These are phyloP conservation scores for Melaleuca quinquenervia DNA, from an alignment of 345 rosid species.

Conservation along the genomic window DNA sequence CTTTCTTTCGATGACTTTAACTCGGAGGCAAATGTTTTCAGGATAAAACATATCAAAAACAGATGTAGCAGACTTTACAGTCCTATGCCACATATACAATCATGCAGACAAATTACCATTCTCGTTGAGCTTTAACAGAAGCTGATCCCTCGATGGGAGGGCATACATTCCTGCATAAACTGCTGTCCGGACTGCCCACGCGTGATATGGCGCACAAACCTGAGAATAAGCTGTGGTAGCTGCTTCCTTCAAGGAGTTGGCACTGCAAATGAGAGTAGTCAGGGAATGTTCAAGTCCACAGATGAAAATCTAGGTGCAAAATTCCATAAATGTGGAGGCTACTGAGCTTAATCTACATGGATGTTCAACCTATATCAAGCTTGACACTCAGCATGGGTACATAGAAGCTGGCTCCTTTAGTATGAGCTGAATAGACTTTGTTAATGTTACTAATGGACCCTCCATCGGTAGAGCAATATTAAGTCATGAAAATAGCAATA, in stretches of 20 bases:
- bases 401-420: neutral
- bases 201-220: constrained; percentile 11
- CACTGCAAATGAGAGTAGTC: neutral
- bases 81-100: neutral
- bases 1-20: neutral
- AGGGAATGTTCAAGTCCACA: neutral
- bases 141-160: constrained; percentile 9
- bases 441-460: neutral
- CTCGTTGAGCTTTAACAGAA: constrained; percentile 8
- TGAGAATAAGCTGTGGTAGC: constrained; percentile 8
- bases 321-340: neutral
- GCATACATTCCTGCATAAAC: constrained; percentile 10
- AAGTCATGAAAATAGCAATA: neutral
- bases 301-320: neutral
- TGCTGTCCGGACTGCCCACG: constrained; percentile 12
- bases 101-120: neutral
- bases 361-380: neutral
- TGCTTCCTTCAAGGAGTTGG: constrained; percentile 1
- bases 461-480: neutral
- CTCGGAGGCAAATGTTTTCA: neutral
- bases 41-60: neutral
- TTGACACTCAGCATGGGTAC: neutral
- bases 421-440: neutral
- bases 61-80: neutral
- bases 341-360: neutral